phyloP scores from a whole-genome alignment of 139 green algal species.

The Coelastrella sp. region DNA sequence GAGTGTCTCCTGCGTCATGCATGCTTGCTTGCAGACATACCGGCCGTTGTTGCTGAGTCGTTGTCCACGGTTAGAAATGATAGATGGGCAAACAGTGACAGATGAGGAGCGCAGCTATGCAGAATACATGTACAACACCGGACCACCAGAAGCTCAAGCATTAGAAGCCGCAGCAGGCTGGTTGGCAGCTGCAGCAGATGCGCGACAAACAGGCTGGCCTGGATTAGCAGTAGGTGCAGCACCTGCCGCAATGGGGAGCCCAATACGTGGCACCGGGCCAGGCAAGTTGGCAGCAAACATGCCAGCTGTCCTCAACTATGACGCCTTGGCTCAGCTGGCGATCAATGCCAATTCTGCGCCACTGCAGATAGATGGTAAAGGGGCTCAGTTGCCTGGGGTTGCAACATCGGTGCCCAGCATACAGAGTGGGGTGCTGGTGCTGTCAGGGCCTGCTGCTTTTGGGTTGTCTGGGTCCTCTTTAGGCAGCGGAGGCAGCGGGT shows the following conservation, averaged over 20 bases:
- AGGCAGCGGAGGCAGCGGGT: background rate
- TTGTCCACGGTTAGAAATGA: slow-evolving; percentile 53
- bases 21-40: slow-evolving; percentile 58
- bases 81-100: slow-evolving; percentile 64
- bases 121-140: slow-evolving; percentile 38
- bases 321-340: background rate
- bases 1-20: background rate
- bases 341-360: background rate
- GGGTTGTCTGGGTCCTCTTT: slow-evolving; percentile 22
- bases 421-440: slow-evolving; percentile 30
- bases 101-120: slow-evolving; percentile 65
- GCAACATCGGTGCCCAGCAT: slow-evolving; percentile 40
- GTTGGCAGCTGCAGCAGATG: background rate
- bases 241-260: too few species aligned
- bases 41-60: slow-evolving; percentile 58
- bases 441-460: slow-evolving; percentile 29
- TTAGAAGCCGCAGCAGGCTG: background rate
- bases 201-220: too few species aligned
- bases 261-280: too few species aligned
- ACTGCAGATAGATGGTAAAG: background rate
- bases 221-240: too few species aligned
- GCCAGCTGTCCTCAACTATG: background rate
- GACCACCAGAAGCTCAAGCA: background rate
- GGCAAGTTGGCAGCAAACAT: background rate
- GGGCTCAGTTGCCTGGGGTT: background rate